Evolutionary conservation across 2,329 filamentous ascomycete genomes (phyloP).

Genomic region (Ophiocordyceps camponoti-saundersi): DNA sequence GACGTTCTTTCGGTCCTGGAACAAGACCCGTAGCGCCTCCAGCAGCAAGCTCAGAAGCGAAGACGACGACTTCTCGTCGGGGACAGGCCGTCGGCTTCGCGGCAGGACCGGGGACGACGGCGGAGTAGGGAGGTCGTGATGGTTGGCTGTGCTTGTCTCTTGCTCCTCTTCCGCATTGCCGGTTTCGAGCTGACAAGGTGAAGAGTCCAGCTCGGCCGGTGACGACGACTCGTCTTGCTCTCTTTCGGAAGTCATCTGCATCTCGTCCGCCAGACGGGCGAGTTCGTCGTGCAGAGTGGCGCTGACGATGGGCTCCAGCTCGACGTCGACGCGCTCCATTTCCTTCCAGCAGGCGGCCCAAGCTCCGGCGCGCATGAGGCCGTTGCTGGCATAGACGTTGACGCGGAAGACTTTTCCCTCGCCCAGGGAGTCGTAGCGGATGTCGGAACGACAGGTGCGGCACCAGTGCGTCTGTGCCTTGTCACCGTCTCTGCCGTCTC

Average conservation of each 20-base stretch:
- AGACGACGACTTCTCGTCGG: conserved; percentile 26
- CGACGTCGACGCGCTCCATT: conserved; percentile 97
- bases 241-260: background rate
- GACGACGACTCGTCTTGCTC: conserved; percentile 11
- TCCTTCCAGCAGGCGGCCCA: conserved; percentile 93
- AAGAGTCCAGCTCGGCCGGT: background rate
- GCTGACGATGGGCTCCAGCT: conserved; percentile 62
- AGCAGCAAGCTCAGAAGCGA: conserved; percentile 36
- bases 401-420: conserved; percentile 50
- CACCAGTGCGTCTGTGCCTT: conserved; percentile 34
- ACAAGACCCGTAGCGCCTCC: conserved; percentile 33
- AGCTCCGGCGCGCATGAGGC: conserved; percentile 76
- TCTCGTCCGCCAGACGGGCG: conserved; percentile 30
- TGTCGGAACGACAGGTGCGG: conserved; percentile 35
- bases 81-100: conserved; percentile 6
- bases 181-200: background rate
- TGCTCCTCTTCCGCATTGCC: background rate
- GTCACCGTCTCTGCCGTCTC: background rate
- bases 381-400: conserved; percentile 89
- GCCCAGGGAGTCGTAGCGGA: conserved; percentile 35
- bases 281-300: conserved; percentile 40
- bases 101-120: conserved; percentile 8
- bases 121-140: conserved; percentile 6
- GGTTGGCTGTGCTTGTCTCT: conserved; percentile 16
- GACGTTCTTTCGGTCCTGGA: conserved; percentile 43